phyloP scores from a whole-genome alignment of 805 yeast species.

The Wickerhamomyces xylosicus region DNA sequence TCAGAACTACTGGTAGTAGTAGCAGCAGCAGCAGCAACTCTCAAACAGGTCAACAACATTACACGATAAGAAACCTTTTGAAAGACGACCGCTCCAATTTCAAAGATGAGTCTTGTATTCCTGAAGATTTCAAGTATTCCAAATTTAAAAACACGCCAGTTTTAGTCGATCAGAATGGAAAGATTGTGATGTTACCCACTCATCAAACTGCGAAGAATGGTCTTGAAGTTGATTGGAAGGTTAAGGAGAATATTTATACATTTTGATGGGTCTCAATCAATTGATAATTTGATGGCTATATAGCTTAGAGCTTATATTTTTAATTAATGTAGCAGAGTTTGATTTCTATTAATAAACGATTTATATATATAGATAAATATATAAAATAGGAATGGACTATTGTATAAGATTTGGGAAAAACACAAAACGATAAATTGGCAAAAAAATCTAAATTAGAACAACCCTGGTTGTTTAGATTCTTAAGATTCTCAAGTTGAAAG shows the following conservation, averaged over 20 bases:
- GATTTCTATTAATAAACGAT: too few relatives aligned
- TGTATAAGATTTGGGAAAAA: not conserved
- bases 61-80: conserved; percentile 8
- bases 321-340: too few relatives aligned
- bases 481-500: conserved; percentile 69
- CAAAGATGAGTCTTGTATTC: not conserved
- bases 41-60: conserved; percentile 2
- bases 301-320: too few relatives aligned
- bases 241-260: conserved; percentile 16
- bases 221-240: conserved; percentile 3
- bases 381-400: not conserved
- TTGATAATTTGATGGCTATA: too few relatives aligned
- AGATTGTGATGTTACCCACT: conserved; percentile 11
- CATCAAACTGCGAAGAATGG: not conserved
- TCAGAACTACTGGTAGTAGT: conserved; percentile 4
- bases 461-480: conserved; percentile 32
- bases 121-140: conserved; percentile 10
- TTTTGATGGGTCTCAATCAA: too few relatives aligned
- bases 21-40: too few relatives aligned
- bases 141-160: conserved; percentile 12
- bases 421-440: not conserved
- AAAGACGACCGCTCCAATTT: conserved; percentile 7
- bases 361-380: too few relatives aligned
- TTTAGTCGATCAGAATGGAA: conserved; percentile 6
- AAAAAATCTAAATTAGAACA: not conserved